Base-by-base conservation (phyloP, 116 monocot species). In the Iris pallida region DNA sequence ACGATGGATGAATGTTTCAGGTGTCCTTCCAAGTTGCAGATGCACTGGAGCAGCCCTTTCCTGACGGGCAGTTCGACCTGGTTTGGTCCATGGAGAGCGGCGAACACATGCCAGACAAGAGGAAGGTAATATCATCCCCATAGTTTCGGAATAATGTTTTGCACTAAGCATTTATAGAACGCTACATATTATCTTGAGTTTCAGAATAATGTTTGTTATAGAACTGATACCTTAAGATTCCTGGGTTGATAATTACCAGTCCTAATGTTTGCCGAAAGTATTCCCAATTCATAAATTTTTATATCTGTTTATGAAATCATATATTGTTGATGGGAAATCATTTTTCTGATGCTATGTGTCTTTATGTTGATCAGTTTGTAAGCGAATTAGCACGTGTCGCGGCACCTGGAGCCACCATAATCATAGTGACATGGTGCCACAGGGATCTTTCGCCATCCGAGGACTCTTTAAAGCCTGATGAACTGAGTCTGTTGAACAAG, bases 351-450 rank as follows among this genome's bases (percentile, higher is more conserved):
- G 6, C 30, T 3, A 30, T 20, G 6, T 19, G 3, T 69, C 14
- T 20, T 47, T 62, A 42, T 64, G 20, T 45, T 4, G 53, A 5
- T 57, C 81, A 86, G 86, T 84, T 90, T 75, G 76, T 90, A 7
- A 64, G 79, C 16, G 96, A 96, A 81, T 61, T 96, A 47, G 87
- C 81, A 66, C 74, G 96, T 1, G 87, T 92, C 12, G 92, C 90
- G 7, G 87, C 90, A 20, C 90, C 87, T 2, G 87, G 90, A 13
- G 86, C 68, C 47, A 90, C 76, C 0, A 84, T 90, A 53, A 86
- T 90, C 45, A 86, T 90, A 55, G 90, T 87, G 40, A 86, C 90
- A 60, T 96, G 92, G 87, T 96, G 96, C 70, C 96, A 92, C 57
- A 86, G 92, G 47, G 81, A 96, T 74, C 87, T 96, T 14, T 68